These are phyloP conservation scores for Prunus mongolica DNA, from an alignment of 306 rosid genomes.

Conservation along the genomic window DNA sequence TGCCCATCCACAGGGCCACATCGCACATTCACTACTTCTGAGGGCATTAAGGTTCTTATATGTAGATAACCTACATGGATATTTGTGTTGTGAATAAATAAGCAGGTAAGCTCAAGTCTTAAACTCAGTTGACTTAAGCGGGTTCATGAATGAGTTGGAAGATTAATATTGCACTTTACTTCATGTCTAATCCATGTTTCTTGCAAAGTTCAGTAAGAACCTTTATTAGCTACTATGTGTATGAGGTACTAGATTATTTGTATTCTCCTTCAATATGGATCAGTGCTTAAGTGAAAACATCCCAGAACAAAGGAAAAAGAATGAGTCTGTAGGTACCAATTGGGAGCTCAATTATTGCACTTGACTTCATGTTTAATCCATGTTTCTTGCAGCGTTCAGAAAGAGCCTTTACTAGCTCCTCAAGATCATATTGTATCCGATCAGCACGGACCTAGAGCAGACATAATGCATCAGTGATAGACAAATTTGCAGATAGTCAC, in stretches of 20 bases:
- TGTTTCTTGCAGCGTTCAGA: conserved; percentile 88
- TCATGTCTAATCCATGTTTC: conserved; percentile 69
- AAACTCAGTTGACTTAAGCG: background rate
- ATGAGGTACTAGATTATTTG: background rate
- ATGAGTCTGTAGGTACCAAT: conserved; percentile 39
- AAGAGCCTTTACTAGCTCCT: conserved; percentile 67
- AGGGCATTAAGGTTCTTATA: background rate
- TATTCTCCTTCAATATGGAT: background rate
- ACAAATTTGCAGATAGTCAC: conserved; percentile 4
- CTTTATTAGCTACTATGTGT: conserved; percentile 45
- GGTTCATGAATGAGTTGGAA: conserved; percentile 32
- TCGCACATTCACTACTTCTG: background rate
- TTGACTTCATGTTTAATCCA: conserved; percentile 67
- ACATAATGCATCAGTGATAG: conserved; percentile 29
- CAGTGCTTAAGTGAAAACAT: background rate
- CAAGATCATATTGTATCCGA: conserved; percentile 86
- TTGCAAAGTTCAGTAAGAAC: conserved; percentile 76
- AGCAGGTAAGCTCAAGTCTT: background rate
- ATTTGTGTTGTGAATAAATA: background rate
- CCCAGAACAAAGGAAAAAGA: background rate
- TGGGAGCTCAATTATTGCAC: conserved; percentile 76
- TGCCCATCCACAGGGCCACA: background rate
- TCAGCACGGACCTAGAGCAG: conserved; percentile 86
- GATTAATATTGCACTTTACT: conserved; percentile 64
- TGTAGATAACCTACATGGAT: background rate